Evolutionary conservation across 768 basidiomycete genomes (phyloP), one percentile per base, ranked within the genome.

Genomic region (Pulveroboletus sp.): DNA sequence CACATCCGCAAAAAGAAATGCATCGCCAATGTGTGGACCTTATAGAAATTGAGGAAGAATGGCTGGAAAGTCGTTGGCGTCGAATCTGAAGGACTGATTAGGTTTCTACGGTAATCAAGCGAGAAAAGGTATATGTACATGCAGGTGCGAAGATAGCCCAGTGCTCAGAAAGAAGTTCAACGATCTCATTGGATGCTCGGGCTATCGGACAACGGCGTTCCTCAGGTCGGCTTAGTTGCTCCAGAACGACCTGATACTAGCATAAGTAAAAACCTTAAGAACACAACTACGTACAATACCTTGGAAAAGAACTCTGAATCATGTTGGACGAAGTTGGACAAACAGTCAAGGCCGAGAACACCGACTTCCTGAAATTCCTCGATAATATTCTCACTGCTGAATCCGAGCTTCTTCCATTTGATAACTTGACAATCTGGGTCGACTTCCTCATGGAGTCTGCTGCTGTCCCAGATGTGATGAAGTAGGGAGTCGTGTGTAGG

Each of bases 1-100:
- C 90, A 95, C 82, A 95, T 92, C 31, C 89, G 80, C n/a, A 91
- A 71, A 69, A 94, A 94, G 73, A 94, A 93, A 40, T 80, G 80
- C 4, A 84, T 82, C 6, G 87, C 86, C n/a, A 93, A 71, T 9
- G 77, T 73, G 66, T 96, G 93, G 5, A 92, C 84, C 55, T 78
- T 83, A 62, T 79, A 77, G 61, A 93, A 89, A 57, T 89, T 88
- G 55, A 94, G 76, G 70, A 94, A 88, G 71, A 92, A 91, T 0
- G 91, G 91, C 54, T 89, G 84, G 65, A 89, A 92, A 2, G 82
- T 79, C 3, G 86, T 86, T 4, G 87, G 82, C 2, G 88, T 86
- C 3, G 89, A 84, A 65, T 90, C 89, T 50, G 36, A 48, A 32
- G 62, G 43, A 32, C 18, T 18, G 40, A 49, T 58, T 10, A 56